Percentiles rank a stretch among this genome's conserved stretches.
phyloP scores from a whole-genome alignment of 768 basidiomycete genomes.

The Xanthoconium stramineum region DNA sequence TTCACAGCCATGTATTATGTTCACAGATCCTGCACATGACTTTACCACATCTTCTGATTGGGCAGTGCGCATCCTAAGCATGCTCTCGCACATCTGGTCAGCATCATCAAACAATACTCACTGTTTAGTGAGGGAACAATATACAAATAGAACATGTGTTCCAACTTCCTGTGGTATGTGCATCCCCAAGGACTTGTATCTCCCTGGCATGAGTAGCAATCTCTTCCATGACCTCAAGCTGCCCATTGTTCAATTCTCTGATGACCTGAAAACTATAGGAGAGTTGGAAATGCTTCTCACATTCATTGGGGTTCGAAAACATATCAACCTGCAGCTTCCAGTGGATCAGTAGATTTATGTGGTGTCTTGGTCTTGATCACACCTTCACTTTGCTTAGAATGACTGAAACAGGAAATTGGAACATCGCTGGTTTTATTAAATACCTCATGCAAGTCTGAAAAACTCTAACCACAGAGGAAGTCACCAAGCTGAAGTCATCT shows the following conservation, averaged over 20 bases:
- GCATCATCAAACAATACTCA: background rate
- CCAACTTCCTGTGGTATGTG: background rate
- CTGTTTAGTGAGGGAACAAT: background rate
- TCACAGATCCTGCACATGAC: background rate
- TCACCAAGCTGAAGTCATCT: background rate
- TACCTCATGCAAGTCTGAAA: background rate
- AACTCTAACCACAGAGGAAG: background rate
- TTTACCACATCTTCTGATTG: background rate
- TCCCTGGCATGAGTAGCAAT: background rate
- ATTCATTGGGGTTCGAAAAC: background rate
- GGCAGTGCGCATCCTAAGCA: background rate
- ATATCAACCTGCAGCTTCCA: background rate
- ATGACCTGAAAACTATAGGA: background rate
- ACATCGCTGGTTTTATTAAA: background rate
- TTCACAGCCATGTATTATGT: constrained; percentile 18
- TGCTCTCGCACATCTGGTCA: background rate
- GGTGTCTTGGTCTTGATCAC: too few relatives aligned
- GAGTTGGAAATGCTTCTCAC: background rate
- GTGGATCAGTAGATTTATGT: background rate
- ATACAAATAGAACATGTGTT: background rate
- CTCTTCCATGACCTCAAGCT: background rate
- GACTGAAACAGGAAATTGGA: background rate
- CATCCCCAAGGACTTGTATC: too few relatives aligned
- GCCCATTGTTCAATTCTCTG: background rate
- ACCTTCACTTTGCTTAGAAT: background rate